A percentile compares a stretch with the other conserved stretches of the same genome.
phyloP scores from a whole-genome alignment of 2,329 filamentous ascomycete genomes.

The Beauveria sp. region DNA sequence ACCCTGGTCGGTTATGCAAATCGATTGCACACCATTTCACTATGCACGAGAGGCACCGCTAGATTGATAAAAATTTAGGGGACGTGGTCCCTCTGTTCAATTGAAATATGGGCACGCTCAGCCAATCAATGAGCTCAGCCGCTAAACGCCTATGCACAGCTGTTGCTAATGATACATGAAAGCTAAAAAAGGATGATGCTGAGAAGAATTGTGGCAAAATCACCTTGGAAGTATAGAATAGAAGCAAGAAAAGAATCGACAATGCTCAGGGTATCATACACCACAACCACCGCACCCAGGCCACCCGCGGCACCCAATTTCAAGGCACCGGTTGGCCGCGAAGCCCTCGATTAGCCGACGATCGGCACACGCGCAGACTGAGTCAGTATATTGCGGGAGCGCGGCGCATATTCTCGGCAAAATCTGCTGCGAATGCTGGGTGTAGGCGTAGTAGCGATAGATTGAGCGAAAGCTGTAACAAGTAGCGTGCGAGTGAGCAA shows the following conservation, averaged over 20 bases:
- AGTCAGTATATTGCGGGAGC: not conserved
- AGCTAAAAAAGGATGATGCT: not conserved
- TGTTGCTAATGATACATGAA: not conserved
- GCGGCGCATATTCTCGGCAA: not conserved
- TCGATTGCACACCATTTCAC: not conserved
- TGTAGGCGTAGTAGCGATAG: not conserved
- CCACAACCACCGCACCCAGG: not conserved
- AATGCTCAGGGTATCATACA: constrained; percentile 1
- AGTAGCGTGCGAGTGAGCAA: not conserved
- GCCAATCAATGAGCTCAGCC: not conserved
- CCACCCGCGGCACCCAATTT: not conserved
- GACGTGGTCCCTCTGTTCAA: not conserved
- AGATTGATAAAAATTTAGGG: not conserved
- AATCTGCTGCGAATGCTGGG: not conserved
- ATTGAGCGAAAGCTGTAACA: not conserved
- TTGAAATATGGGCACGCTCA: not conserved
- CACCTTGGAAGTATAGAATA: not conserved
- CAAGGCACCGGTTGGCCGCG: not conserved
- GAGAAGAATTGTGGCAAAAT: not conserved
- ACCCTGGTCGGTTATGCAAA: not conserved
- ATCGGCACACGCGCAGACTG: not conserved
- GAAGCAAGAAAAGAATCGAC: not conserved
- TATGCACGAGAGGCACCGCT: not conserved
- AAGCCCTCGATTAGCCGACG: not conserved
- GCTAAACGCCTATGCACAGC: not conserved